A percentile compares a stretch with the other conserved stretches of the same genome.
Conservation (phyloP, 2,329 filamentous ascomycete genomes). For the Lecanoromycetidae sp. region DNA sequence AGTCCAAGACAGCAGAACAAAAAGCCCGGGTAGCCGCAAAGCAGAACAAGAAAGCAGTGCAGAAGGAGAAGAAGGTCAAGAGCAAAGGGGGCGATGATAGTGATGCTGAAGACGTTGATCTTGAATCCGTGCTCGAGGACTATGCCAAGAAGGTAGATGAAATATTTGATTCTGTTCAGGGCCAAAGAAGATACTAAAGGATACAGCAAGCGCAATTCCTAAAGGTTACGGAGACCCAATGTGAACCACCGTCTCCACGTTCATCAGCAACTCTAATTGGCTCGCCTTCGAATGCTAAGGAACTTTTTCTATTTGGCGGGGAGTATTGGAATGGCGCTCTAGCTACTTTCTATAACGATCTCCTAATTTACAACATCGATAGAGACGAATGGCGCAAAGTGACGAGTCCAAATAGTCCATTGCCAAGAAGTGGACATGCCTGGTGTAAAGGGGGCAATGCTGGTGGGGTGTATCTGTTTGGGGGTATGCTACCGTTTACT, state of each 20-base stretch:
- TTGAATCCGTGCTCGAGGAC: slow-evolving; percentile 85
- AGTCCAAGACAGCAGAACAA: slow-evolving; percentile 43
- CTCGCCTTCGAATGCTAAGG: slow-evolving; percentile 74
- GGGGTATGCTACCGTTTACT: too few relatives aligned
- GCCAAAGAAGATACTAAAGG: not conserved
- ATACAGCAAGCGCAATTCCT: slow-evolving; percentile 74
- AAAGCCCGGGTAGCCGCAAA: slow-evolving; percentile 53
- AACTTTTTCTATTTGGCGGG: slow-evolving; percentile 82
- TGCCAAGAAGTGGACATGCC: slow-evolving; percentile 85
- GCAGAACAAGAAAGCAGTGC: slow-evolving; percentile 68
- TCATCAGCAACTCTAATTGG: slow-evolving; percentile 72
- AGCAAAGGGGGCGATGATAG: slow-evolving; percentile 61
- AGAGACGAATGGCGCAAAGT: slow-evolving; percentile 83
- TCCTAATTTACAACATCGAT: slow-evolving; percentile 61
- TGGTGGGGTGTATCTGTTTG: slow-evolving; percentile 79
- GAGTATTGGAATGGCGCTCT: slow-evolving; percentile 91
- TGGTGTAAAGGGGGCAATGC: slow-evolving; percentile 85
- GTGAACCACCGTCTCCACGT: slow-evolving; percentile 62
- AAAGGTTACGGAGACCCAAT: slow-evolving; percentile 74
- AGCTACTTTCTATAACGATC: slow-evolving; percentile 58
- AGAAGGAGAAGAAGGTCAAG: slow-evolving; percentile 70
- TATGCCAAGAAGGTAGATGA: slow-evolving; percentile 55
- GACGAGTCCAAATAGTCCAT: slow-evolving; percentile 78
- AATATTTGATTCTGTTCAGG: not conserved
- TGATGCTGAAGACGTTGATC: slow-evolving; percentile 82